Evolutionary conservation across 306 rosid species (phyloP), one percentile per base, ranked within the genome.

Genomic region (Leucaena leucocephala): DNA sequence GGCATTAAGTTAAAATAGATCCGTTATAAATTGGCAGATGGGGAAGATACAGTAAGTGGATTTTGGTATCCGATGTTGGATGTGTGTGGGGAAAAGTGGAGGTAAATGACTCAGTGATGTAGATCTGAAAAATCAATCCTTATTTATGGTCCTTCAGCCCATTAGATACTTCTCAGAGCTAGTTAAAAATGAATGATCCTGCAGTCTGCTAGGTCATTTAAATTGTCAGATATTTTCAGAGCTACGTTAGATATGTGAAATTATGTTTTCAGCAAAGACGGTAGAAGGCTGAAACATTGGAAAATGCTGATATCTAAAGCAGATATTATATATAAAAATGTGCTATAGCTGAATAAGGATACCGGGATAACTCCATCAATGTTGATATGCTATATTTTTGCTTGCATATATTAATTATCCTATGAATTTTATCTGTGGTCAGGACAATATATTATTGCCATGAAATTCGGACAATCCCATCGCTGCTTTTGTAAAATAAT

Each of bases 121-220:
- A 22, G 49, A 75, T 17, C 21, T 45, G 64, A 46, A 75, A 27
- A 81, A 12, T 49, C 7, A 43, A 7, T 34, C 14, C 68, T 6
- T 65, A 57, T 52, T 63, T 76, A 49, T 48, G 77, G 76, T 36
- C 63, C 42, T 48, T 74, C 22, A 19, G 61, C 12, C 43, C 22
- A 17, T 77, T 71, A 19, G 11, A 17, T 71, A 16, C n/a, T 72
- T 55, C 10, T 71, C 70, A 76, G 74, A 59, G 43, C 36, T 45
- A 55, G 39, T 27, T 42, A 39, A 38, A 57, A 57, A 33, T 39
- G 75, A 40, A 43, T 81, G 82, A 66, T 80, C 83, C 52, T 74
- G 38, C 71, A 44, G 16, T 34, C 72, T 16, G 64, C 34, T 17
- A 43, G 82, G 27, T 63, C 42, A 63, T 67, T 55, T 72, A 16